phyloP scores from a whole-genome alignment of 805 yeast species.

The Yamadazyma philogaea region DNA sequence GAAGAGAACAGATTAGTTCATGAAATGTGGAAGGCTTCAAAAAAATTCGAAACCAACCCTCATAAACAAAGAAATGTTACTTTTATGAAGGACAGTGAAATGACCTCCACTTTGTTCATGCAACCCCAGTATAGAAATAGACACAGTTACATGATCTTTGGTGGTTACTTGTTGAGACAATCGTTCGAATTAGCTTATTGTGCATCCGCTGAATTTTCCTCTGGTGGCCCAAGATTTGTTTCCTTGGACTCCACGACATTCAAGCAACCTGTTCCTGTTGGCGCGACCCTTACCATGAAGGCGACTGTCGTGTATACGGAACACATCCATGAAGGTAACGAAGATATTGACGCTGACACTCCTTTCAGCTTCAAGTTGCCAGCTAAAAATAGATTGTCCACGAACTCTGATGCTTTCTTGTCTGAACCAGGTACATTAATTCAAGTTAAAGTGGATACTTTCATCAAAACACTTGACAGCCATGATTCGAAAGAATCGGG shows the following conservation, averaged over 20 bases:
- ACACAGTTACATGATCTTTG: constrained; percentile 91
- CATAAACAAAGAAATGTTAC: constrained; percentile 29
- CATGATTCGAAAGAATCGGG: constrained; percentile 71
- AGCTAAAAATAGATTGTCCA: constrained; percentile 53
- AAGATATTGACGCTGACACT: constrained; percentile 24
- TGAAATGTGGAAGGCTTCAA: constrained; percentile 58
- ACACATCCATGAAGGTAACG: constrained; percentile 43
- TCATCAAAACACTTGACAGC: constrained; percentile 65
- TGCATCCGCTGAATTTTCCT: constrained; percentile 84
- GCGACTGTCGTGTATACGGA: constrained; percentile 87
- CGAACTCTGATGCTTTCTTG: constrained; percentile 55
- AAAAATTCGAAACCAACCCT: constrained; percentile 24
- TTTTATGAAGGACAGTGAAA: constrained; percentile 68
- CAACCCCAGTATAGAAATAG: constrained; percentile 96
- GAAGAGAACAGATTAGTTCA: constrained; percentile 75
- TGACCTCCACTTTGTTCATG: constrained; percentile 80
- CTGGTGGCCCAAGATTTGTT: constrained; percentile 82
- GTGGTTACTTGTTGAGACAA: constrained; percentile 90
- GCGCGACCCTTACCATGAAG: constrained; percentile 78
- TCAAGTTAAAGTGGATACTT: constrained; percentile 86
- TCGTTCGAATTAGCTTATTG: constrained; percentile 93
- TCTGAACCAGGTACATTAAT: constrained; percentile 81
- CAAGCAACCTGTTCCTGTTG: constrained; percentile 94
- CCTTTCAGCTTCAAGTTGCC: constrained; percentile 53
- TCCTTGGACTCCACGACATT: constrained; percentile 89